Evolutionary conservation across 2,329 filamentous ascomycete species (phyloP).

Genomic region (Epichloe scottii): DNA sequence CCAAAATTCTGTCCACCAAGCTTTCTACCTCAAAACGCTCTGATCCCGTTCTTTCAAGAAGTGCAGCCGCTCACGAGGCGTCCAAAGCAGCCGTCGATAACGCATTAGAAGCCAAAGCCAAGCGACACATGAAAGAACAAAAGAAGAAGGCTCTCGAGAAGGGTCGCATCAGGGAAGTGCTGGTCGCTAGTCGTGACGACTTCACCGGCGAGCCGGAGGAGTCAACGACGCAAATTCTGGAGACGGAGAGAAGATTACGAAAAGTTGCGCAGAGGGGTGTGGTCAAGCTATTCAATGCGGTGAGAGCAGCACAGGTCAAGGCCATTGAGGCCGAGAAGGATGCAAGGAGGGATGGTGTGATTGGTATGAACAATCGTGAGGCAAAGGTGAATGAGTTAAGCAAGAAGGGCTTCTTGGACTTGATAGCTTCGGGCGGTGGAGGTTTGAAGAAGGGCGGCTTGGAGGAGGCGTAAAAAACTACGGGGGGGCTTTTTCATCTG

Average conservation of each 20-base stretch:
- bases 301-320: constrained; percentile 83
- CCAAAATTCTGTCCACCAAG: constrained; percentile 85
- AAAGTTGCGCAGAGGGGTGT: constrained; percentile 91
- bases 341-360: constrained; percentile 56
- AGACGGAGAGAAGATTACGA: constrained; percentile 66
- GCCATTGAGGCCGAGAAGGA: constrained; percentile 64
- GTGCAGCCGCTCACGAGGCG: constrained; percentile 58
- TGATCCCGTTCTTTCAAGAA: constrained; percentile 86
- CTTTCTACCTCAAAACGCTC: constrained; percentile 67
- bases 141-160: constrained; percentile 70
- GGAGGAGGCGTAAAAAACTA: constrained; percentile 33
- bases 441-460: constrained; percentile 45
- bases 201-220: constrained; percentile 27
- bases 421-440: constrained; percentile 60
- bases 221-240: constrained; percentile 44
- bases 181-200: constrained; percentile 49
- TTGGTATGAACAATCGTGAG: constrained; percentile 69
- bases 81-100: constrained; percentile 61
- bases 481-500: not conserved
- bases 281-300: constrained; percentile 91
- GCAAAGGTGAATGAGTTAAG: constrained; percentile 92
- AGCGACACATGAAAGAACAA: constrained; percentile 65
- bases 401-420: constrained; percentile 87
- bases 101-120: constrained; percentile 71
- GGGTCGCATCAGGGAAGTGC: constrained; percentile 76